These are phyloP conservation scores for Ichthyophthirius multifiliis DNA, from an alignment of 169 alveolate genomes.

Conservation along the genomic window DNA sequence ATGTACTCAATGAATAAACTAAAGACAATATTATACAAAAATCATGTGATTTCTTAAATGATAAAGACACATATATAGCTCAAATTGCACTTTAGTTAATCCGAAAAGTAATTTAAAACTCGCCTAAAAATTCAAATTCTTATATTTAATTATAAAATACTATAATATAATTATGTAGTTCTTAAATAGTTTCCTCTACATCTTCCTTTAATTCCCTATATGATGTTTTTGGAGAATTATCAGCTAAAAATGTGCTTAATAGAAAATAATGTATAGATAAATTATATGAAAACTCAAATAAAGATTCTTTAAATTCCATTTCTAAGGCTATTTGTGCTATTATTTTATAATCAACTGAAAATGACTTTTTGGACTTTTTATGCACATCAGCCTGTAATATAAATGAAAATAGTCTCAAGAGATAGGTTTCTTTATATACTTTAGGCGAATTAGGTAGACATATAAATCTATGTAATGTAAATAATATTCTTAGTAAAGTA, in stretches of 20 bases:
- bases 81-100: not conserved
- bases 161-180: not conserved
- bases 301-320: not conserved
- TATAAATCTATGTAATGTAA: conserved; percentile 27
- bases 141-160: not conserved
- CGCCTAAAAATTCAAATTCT: not conserved
- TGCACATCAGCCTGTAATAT: not conserved
- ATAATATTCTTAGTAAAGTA: conserved; percentile 17
- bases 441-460: conserved; percentile 66
- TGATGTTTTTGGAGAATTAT: not conserved
- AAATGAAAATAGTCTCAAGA: not conserved
- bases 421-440: conserved; percentile 28
- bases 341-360: not conserved
- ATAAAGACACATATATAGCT: not conserved
- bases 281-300: not conserved
- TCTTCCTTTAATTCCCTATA: not conserved
- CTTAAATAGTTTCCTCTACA: not conserved
- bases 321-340: not conserved
- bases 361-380: not conserved
- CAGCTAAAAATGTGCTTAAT: not conserved
- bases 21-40: not conserved
- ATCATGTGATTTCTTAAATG: not conserved
- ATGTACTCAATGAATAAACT: not conserved
- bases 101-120: not conserved
- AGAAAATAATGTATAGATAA: not conserved